phyloP scores from a whole-genome alignment of 805 yeast genomes.

The Candida dajiaensis region DNA sequence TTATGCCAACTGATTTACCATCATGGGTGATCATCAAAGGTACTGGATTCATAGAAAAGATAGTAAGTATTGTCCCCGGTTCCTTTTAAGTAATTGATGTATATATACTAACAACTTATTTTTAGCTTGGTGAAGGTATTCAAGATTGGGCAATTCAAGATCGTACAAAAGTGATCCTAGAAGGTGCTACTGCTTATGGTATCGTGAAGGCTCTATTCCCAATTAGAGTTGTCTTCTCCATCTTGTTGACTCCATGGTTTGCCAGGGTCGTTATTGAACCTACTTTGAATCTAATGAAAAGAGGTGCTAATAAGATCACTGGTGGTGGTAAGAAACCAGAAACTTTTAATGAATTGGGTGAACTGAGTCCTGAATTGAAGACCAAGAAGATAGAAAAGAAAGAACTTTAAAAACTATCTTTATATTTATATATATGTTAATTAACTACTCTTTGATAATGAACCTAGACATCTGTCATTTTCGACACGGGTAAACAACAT shows the following conservation, averaged over 20 bases:
- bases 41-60: slow-evolving; percentile 46
- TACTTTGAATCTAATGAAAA: slow-evolving; percentile 17
- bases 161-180: slow-evolving; percentile 49
- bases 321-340: background rate
- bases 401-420: background rate
- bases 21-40: slow-evolving; percentile 58
- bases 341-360: background rate
- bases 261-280: slow-evolving; percentile 49
- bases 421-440: too few relatives aligned
- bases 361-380: background rate
- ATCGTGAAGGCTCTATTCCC: slow-evolving; percentile 59
- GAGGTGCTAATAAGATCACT: slow-evolving; percentile 1
- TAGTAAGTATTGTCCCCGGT: slow-evolving; percentile 28
- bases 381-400: background rate
- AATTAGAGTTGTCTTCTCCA: slow-evolving; percentile 42
- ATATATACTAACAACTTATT: slow-evolving; percentile 18
- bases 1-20: slow-evolving; percentile 50
- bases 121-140: slow-evolving; percentile 20
- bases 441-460: too few relatives aligned
- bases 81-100: slow-evolving; percentile 1
- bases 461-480: too few relatives aligned
- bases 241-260: slow-evolving; percentile 52
- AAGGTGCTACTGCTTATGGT: slow-evolving; percentile 74
- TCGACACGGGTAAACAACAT: too few relatives aligned
- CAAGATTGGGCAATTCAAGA: slow-evolving; percentile 36